A percentile compares a stretch with the other conserved stretches of the same genome.
Conservation (phyloP, 1,139 yeast species). For the Hanseniaspora uvarum region DNA sequence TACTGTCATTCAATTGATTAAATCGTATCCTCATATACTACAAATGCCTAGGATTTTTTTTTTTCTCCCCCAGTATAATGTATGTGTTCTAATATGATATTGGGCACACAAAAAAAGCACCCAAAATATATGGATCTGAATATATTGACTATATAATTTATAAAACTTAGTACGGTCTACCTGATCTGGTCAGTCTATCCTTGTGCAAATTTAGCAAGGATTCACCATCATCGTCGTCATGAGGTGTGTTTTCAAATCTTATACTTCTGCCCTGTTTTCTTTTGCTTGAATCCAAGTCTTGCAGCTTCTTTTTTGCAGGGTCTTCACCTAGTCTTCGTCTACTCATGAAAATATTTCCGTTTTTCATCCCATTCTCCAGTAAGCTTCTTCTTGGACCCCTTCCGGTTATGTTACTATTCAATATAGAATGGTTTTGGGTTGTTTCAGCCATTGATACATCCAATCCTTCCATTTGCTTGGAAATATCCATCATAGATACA, state of each 20-base stretch:
- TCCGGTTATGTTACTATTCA: neutral
- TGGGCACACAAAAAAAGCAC: neutral
- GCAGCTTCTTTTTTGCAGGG: neutral
- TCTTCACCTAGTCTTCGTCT: neutral
- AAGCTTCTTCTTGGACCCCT: neutral
- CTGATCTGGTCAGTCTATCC: slow-evolving; percentile 13
- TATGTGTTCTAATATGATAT: no score
- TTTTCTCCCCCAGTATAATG: no score
- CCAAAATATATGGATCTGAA: no score
- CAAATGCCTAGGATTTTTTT: no score
- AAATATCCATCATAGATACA: slow-evolving; percentile 32
- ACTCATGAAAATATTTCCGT: slow-evolving; percentile 13
- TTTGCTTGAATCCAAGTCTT: neutral
- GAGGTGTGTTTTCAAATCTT: slow-evolving; percentile 14
- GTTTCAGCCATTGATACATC: slow-evolving; percentile 21
- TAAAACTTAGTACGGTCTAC: slow-evolving; percentile 6
- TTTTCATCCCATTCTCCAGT: neutral
- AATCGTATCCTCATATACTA: no score
- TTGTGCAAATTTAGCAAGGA: slow-evolving; percentile 8
- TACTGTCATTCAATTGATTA: neutral
- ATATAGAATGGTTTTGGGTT: neutral
- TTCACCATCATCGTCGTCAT: slow-evolving; percentile 15
- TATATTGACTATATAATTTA: no score
- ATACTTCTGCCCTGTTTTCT: slow-evolving; percentile 1
- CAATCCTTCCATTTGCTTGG: slow-evolving; percentile 31